phyloP scores from a whole-genome alignment of 2,329 filamentous ascomycete genomes.

The Aspergillaceae sp. region DNA sequence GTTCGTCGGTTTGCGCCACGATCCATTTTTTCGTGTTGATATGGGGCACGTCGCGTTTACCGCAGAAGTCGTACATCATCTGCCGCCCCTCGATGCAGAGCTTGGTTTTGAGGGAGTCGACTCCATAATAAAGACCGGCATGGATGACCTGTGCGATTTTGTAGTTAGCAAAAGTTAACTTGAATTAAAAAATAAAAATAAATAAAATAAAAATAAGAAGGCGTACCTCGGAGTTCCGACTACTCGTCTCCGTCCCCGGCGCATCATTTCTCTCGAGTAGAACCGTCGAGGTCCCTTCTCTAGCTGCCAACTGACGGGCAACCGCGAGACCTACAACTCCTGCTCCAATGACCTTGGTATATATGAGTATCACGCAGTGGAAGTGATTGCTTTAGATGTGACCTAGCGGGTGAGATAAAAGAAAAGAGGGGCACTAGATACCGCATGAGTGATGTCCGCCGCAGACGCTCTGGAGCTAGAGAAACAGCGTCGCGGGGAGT shows the following conservation, averaged over 20 bases:
- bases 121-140: slow-evolving; percentile 84
- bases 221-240: slow-evolving; percentile 72
- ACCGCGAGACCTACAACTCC: slow-evolving; percentile 74
- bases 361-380: not conserved
- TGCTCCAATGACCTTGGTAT: slow-evolving; percentile 51
- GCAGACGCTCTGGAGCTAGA: slow-evolving; percentile 32
- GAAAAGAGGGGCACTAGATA: slow-evolving; percentile 13
- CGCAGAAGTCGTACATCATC: slow-evolving; percentile 72
- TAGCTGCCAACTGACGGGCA: slow-evolving; percentile 60
- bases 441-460: slow-evolving; percentile 57
- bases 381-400: too few species aligned
- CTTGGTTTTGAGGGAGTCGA: slow-evolving; percentile 64
- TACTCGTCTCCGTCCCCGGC: slow-evolving; percentile 77
- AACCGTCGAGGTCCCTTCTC: slow-evolving; percentile 56
- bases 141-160: slow-evolving; percentile 63
- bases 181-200: not conserved
- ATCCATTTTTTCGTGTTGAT: slow-evolving; percentile 85
- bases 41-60: slow-evolving; percentile 57
- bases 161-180: not conserved
- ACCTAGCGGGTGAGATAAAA: not conserved
- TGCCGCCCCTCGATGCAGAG: slow-evolving; percentile 72
- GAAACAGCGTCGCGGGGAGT: slow-evolving; percentile 27
- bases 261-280: slow-evolving; percentile 70
- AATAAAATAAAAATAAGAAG: not conserved
- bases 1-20: slow-evolving; percentile 68